These are phyloP conservation scores for Phialophora macrospora DNA, from an alignment of 2,329 filamentous ascomycete genomes.

Conservation along the genomic window DNA sequence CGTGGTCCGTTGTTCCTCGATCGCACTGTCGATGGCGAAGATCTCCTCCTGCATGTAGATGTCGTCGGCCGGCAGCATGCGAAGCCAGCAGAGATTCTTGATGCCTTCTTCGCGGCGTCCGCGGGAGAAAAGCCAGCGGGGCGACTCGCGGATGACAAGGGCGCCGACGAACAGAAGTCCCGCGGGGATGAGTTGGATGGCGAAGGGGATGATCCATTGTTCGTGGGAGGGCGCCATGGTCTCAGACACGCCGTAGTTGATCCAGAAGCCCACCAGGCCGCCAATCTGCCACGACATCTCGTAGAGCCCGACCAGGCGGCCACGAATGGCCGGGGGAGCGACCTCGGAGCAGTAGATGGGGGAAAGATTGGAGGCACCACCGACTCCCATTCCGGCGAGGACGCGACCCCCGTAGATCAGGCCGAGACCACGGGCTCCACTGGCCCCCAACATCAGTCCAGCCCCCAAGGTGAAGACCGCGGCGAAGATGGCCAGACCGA, in stretches of 20 bases:
- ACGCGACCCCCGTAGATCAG: conserved; percentile 63
- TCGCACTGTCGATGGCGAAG: conserved; percentile 69
- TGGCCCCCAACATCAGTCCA: conserved; percentile 72
- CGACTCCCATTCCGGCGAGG: conserved; percentile 62
- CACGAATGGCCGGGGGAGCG: conserved; percentile 62
- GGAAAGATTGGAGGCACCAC: conserved; percentile 61
- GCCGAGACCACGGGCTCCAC: conserved; percentile 65
- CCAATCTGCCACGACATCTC: conserved; percentile 62
- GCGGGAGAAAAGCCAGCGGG: conserved; percentile 71
- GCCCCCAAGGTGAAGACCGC: conserved; percentile 72
- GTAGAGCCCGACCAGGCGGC: conserved; percentile 63
- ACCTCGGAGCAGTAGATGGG: conserved; percentile 66
- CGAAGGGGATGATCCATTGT: conserved; percentile 52
- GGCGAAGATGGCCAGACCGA: conserved; percentile 65
- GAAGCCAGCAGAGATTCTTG: conserved; percentile 55
- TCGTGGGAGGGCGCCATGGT: conserved; percentile 44
- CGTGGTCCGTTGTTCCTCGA: conserved; percentile 66
- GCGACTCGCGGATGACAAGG: conserved; percentile 67
- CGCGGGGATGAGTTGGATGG: conserved; percentile 49
- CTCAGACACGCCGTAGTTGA: conserved; percentile 61
- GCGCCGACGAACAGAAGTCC: conserved; percentile 58
- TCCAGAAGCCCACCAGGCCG: conserved; percentile 58
- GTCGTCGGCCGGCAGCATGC: conserved; percentile 49
- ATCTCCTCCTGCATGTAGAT: conserved; percentile 76
- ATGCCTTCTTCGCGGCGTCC: conserved; percentile 71